Evolutionary conservation across 306 rosid species (phyloP).

Genomic region (Prunus dulcis): DNA sequence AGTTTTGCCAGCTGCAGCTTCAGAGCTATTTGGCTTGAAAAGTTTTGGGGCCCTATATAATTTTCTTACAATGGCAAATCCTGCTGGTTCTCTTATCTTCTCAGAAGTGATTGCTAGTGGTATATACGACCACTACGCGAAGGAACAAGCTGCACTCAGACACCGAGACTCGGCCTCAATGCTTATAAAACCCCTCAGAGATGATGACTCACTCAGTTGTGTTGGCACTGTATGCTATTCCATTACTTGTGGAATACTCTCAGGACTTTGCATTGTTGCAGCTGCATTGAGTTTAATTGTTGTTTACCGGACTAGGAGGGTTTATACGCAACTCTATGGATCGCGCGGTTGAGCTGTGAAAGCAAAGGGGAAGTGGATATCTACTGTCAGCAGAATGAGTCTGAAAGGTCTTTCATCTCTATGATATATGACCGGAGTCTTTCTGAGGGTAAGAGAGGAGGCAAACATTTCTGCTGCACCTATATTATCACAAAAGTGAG

Average conservation of each 20-base stretch:
- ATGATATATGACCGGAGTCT: too few species aligned
- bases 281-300: conserved; percentile 41
- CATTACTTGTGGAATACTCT: conserved; percentile 55
- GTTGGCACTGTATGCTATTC: conserved; percentile 62
- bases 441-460: background rate
- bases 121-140: conserved; percentile 64
- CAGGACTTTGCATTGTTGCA: conserved; percentile 55
- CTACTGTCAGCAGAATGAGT: too few species aligned
- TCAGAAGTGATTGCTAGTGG: conserved; percentile 62
- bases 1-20: conserved; percentile 81
- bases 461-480: background rate
- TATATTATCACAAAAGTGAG: background rate
- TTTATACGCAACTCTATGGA: conserved; percentile 58
- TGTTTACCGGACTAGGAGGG: conserved; percentile 51
- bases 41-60: conserved; percentile 70
- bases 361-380: background rate
- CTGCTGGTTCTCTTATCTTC: conserved; percentile 65
- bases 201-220: conserved; percentile 44
- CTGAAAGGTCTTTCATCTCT: too few species aligned
- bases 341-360: conserved; percentile 27
- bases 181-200: conserved; percentile 16
- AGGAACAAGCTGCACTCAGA: conserved; percentile 37
- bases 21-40: conserved; percentile 76
- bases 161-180: background rate
- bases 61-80: conserved; percentile 56